Conservation (phyloP, 1,139 yeast genomes). For the Taphrina confusa region DNA sequence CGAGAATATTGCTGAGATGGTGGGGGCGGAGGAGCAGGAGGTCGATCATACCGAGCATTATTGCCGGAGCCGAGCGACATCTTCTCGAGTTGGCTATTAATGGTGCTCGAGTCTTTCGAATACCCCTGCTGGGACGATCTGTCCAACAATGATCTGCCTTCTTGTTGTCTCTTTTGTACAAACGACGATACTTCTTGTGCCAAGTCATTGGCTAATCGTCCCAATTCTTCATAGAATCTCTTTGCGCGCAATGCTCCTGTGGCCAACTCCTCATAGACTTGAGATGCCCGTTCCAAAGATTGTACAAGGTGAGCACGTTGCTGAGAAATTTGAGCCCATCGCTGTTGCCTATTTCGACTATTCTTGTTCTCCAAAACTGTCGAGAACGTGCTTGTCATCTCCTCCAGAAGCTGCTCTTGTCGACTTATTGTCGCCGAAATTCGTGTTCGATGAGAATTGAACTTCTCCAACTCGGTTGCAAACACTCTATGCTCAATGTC, state of each 20-base stretch:
- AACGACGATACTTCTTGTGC: not conserved
- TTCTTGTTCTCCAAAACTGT: slow-evolving; percentile 54
- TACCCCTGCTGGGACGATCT: not conserved
- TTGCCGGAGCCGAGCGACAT: slow-evolving; percentile 9
- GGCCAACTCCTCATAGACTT: slow-evolving; percentile 60
- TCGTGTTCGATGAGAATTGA: slow-evolving; percentile 66
- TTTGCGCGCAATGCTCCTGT: slow-evolving; percentile 64
- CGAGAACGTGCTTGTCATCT: slow-evolving; percentile 62
- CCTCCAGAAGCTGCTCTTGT: slow-evolving; percentile 60
- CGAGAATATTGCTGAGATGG: not conserved
- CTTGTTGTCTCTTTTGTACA: slow-evolving; percentile 19
- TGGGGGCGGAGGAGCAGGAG: slow-evolving; percentile 11
- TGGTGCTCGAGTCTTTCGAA: not conserved
- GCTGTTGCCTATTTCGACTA: slow-evolving; percentile 48
- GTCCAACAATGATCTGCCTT: slow-evolving; percentile 17
- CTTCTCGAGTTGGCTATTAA: slow-evolving; percentile 15
- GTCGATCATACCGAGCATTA: slow-evolving; percentile 1
- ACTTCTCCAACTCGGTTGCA: slow-evolving; percentile 73
- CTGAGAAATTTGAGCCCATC: slow-evolving; percentile 49
- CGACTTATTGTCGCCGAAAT: slow-evolving; percentile 67
- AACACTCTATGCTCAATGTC: slow-evolving; percentile 64
- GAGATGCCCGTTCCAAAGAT: slow-evolving; percentile 54
- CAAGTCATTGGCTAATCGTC: not conserved
- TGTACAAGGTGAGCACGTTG: slow-evolving; percentile 51
- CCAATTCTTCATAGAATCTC: slow-evolving; percentile 63